These are phyloP conservation scores for Tuber aestivum DNA, from an alignment of 495 filamentous ascomycete genomes.

Conservation along the genomic window DNA sequence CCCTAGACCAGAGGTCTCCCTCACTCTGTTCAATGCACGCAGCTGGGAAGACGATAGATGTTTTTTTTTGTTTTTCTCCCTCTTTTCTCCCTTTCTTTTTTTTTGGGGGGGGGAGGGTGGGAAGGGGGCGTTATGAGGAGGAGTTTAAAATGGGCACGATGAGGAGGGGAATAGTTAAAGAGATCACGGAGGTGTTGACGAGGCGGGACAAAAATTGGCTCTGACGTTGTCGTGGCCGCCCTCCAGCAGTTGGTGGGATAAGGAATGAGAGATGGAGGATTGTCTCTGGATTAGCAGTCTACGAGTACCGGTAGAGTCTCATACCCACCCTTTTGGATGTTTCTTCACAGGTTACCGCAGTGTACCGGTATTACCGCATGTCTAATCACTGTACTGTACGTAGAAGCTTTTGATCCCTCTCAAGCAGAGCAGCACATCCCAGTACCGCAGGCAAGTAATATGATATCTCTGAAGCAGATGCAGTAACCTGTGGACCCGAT, in stretches of 20 bases:
- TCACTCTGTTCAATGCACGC: background rate
- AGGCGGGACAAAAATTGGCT: background rate
- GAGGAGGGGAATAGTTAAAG: background rate
- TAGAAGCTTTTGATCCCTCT: background rate
- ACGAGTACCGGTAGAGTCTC: background rate
- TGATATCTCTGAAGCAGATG: background rate
- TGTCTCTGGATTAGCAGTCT: background rate
- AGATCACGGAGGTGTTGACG: background rate
- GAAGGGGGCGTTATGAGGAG: background rate
- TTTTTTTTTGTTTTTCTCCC: too few species aligned
- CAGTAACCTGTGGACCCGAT: background rate
- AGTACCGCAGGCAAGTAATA: background rate
- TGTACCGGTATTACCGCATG: too few species aligned
- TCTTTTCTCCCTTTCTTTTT: too few species aligned
- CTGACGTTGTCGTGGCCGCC: background rate
- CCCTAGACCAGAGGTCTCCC: background rate
- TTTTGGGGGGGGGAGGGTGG: background rate
- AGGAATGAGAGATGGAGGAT: constrained; percentile 6
- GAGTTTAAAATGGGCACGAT: background rate
- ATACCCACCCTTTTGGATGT: background rate
- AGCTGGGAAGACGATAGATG: background rate
- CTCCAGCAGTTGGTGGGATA: background rate
- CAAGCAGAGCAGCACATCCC: background rate
- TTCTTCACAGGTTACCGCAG: background rate
- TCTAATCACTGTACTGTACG: too few species aligned